Base-by-base conservation (phyloP, 176 grass and related monocot species). In the Elymus sibiricus region DNA sequence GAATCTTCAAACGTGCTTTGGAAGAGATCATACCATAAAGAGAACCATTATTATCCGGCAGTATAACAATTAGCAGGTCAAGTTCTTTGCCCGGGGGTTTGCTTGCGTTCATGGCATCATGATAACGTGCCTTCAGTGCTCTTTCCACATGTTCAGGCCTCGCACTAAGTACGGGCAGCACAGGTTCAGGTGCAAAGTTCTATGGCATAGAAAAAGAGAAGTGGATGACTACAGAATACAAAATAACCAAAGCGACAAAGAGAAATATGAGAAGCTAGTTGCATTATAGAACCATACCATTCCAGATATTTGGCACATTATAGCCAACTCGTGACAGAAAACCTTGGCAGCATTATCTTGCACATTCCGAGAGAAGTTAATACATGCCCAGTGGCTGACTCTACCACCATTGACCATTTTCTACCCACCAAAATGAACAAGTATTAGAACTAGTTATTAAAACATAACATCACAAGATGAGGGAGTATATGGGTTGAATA, bases 261-360 rank as follows among this genome's bases (percentile, higher is more conserved):
- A 76, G 15, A 34, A 76, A 19, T 32, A 79, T 77, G 63, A 71
- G 46, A 64, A 66, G 83, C 12, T 81, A 80, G 34, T 59, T 40
- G 22, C 10, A 69, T 66, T 62, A 63, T 4, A 5, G 73, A 63
- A 60, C 76, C 34, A n/a, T 78, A 97, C 94, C 94, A 97, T 97
- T 92, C 94, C 94, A 82, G 94, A 97, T 73, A 94, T 66, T 85
- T 90, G 92, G 86, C 94, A 97, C 94, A 97, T 97, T 79, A 94
- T 79, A 83, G 92, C 94, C 29, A 94, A 58, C 66, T 94, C 90
- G 39, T 92, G 92, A 80, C 88, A 97, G 83, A 97, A 97, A 64
- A 59, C 84, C 80, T 90, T 92, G n/a, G 94, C 90, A 49, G 87
- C 90, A 79, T 27, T 94, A 80, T 92, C 92, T 94, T 94, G 94